phyloP scores from a whole-genome alignment of 2,329 filamentous ascomycete genomes.

The Aspergillus floridensis region DNA sequence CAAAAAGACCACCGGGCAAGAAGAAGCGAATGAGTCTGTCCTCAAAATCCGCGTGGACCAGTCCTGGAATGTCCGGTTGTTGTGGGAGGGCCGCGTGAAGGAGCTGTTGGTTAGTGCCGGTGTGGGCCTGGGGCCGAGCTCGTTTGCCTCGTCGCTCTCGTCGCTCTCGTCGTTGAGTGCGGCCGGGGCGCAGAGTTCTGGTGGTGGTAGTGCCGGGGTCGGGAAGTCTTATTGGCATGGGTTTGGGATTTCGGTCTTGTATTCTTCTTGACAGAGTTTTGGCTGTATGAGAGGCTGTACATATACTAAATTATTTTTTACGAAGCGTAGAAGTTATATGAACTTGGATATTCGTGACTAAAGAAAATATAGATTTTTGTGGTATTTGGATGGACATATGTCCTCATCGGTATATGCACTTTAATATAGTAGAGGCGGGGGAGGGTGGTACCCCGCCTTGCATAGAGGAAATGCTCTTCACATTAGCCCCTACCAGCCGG shows the following conservation, averaged over 20 bases:
- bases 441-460: neutral
- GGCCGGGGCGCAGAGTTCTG: slow-evolving; percentile 21
- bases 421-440: neutral
- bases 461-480: neutral
- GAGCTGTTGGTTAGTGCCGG: slow-evolving; percentile 90
- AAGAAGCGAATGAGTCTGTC: slow-evolving; percentile 68
- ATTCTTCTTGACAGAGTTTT: slow-evolving; percentile 35
- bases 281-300: neutral
- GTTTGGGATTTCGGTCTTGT: slow-evolving; percentile 43
- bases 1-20: slow-evolving; percentile 51
- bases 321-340: neutral
- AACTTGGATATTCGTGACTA: neutral
- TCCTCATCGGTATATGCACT: neutral
- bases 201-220: slow-evolving; percentile 26
- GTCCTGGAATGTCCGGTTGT: slow-evolving; percentile 75
- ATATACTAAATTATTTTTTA: neutral
- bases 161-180: slow-evolving; percentile 24
- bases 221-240: slow-evolving; percentile 40
- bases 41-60: slow-evolving; percentile 89
- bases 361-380: neutral
- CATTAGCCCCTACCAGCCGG: neutral
- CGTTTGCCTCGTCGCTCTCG: slow-evolving; percentile 30
- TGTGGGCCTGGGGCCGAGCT: slow-evolving; percentile 68
- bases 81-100: slow-evolving; percentile 93
- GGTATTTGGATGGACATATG: neutral